phyloP scores from a whole-genome alignment of 768 basidiomycete genomes.

The Lactarius evosmus region DNA sequence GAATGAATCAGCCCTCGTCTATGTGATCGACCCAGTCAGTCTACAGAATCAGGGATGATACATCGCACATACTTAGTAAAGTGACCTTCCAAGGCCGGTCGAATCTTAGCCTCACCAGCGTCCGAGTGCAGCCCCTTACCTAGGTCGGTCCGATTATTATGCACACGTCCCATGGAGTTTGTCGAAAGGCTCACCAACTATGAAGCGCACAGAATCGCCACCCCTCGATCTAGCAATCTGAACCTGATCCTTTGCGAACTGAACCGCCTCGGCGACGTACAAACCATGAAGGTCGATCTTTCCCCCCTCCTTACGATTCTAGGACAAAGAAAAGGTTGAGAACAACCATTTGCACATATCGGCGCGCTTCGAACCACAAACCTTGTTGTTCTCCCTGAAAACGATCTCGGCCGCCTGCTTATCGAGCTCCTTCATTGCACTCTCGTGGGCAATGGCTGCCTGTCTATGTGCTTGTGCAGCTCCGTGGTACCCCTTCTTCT shows the following conservation, averaged over 20 bases:
- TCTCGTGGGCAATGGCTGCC: neutral
- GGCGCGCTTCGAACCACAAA: neutral
- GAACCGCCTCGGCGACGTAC: slow-evolving; percentile 9
- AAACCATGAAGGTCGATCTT: slow-evolving; percentile 19
- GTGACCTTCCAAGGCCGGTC: slow-evolving; percentile 11
- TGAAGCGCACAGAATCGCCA: neutral
- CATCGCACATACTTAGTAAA: slow-evolving; percentile 10
- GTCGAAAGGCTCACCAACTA: slow-evolving; percentile 12
- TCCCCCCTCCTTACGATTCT: slow-evolving; percentile 6
- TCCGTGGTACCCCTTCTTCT: neutral
- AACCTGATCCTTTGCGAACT: slow-evolving; percentile 10
- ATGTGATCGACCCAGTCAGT: neutral
- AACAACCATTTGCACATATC: neutral
- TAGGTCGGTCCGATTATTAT: neutral
- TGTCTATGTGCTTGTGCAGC: neutral
- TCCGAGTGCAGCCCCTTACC: slow-evolving; percentile 15
- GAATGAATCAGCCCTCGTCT: slow-evolving; percentile 4
- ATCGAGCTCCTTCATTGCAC: neutral
- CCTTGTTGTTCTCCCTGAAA: slow-evolving; percentile 17
- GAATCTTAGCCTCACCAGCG: slow-evolving; percentile 8
- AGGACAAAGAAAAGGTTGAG: neutral
- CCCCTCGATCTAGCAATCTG: neutral
- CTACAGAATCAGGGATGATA: neutral
- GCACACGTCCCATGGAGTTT: no score
- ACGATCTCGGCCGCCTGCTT: slow-evolving; percentile 5